Conservation (phyloP, 768 basidiomycete species). For the Cubamyces lactineus region DNA sequence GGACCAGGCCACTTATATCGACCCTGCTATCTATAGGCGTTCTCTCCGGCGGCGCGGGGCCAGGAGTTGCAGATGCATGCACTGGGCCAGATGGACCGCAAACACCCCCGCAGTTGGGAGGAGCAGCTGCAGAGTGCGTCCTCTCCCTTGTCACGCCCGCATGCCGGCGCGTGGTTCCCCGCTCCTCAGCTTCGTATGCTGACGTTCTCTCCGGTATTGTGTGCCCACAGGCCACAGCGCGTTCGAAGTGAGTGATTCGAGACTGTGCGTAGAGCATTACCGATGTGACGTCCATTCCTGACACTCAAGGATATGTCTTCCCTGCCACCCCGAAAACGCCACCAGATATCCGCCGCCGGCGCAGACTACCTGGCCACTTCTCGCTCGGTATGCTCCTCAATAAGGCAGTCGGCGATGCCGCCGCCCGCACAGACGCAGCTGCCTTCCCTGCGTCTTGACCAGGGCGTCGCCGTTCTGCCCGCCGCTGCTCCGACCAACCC, state of each 20-base stretch:
- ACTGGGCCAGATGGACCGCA: slow-evolving; percentile 30
- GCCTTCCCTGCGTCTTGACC: slow-evolving; percentile 17
- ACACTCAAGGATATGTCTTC: slow-evolving; percentile 31
- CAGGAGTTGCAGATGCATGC: slow-evolving; percentile 31
- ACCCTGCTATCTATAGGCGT: slow-evolving; percentile 19
- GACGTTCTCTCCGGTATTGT: background rate
- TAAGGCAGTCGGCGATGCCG: slow-evolving; percentile 24
- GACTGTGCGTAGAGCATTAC: slow-evolving; percentile 21
- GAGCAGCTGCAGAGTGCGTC: slow-evolving; percentile 27
- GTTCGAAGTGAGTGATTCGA: slow-evolving; percentile 31
- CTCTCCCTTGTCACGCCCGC: background rate
- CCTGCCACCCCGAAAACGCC: slow-evolving; percentile 33
- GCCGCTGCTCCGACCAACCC: slow-evolving; percentile 14
- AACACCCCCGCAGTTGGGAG: slow-evolving; percentile 35
- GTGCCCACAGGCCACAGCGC: slow-evolving; percentile 23
- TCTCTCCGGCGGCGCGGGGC: slow-evolving; percentile 20
- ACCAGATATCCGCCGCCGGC: slow-evolving; percentile 26
- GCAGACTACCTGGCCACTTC: slow-evolving; percentile 24
- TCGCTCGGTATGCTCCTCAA: slow-evolving; percentile 27
- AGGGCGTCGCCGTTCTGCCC: slow-evolving; percentile 20
- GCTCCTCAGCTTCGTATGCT: background rate
- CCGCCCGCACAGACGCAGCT: slow-evolving; percentile 6
- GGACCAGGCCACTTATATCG: background rate
- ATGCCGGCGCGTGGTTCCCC: background rate
- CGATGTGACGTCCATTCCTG: slow-evolving; percentile 13